Base-by-base conservation (phyloP, 495 filamentous ascomycete species). In the Talaromyces proteolyticus region DNA sequence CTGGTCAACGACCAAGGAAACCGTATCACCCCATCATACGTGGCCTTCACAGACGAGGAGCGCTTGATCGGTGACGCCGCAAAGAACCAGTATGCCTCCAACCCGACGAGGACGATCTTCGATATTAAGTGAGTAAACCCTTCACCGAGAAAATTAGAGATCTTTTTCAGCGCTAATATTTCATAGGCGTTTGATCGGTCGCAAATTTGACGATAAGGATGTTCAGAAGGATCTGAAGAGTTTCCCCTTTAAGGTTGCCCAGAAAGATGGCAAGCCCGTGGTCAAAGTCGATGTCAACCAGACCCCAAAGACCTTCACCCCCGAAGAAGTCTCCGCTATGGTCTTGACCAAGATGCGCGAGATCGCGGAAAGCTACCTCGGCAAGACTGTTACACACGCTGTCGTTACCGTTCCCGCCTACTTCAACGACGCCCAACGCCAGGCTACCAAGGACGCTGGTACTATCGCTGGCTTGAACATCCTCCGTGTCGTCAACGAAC, bases 361-460 rank as follows among this genome's bases (percentile, higher is more conserved):
- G 64, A 87, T 95, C 65, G 91, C 91, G 53, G 91, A 96, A 75
- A 76, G 77, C 65, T 95, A 94, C 75, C 78, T 96, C 37, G 89
- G 88, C 66, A 93, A 94, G 81, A 89, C 89, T 71, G 91, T 97
- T 49, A 89, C 87, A 68, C 91, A 96, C 80, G 92, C 92, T 56
- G 92, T 97, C 61, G 89, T 97, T 55, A 97, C 92, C 52, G 92
- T 97, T 43, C 92, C 92, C 49, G 92, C 92, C 70, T 97, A 97
- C 77, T 97, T 97, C 88, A 97, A 96, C 77, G 92, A 97, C 75
- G 92, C 91, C 74, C 92, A 97, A 73, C 79, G 92, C 67, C 92
- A 96, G 76, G 91, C 92, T 53, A 97, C 92, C 70, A 97, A 97
- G 82, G 92, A 97, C 68, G 92, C 92, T 53, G 92, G 92, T 71